Evolutionary conservation across 441 rosid species (phyloP).

Genomic region (Hura crepitans): DNA sequence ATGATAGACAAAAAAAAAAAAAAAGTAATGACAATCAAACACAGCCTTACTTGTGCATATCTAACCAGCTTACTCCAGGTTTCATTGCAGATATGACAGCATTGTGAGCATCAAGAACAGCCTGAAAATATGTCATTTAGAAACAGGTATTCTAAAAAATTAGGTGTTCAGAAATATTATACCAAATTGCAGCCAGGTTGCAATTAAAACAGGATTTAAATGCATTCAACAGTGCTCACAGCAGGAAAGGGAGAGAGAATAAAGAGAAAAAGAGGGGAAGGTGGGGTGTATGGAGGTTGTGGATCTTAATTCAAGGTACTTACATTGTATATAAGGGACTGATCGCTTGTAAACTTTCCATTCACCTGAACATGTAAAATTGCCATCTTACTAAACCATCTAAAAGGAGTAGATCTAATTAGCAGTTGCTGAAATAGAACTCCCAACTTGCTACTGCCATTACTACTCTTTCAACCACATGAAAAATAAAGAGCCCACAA

Average conservation of each 20-base stretch:
- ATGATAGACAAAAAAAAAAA: not conserved
- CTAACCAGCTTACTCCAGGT: slow-evolving; percentile 88
- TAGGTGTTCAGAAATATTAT: slow-evolving; percentile 2
- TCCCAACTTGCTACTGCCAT: not conserved
- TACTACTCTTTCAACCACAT: not conserved
- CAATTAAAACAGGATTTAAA: slow-evolving; percentile 3
- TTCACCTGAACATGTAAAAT: slow-evolving; percentile 56
- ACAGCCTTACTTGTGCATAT: slow-evolving; percentile 85
- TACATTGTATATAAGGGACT: slow-evolving; percentile 78
- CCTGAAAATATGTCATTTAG: slow-evolving; percentile 42
- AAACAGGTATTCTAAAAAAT: slow-evolving; percentile 16
- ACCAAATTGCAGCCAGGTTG: not conserved
- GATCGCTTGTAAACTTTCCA: slow-evolving; percentile 88
- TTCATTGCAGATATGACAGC: slow-evolving; percentile 78
- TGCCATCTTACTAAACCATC: slow-evolving; percentile 1
- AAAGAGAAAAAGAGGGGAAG: not conserved
- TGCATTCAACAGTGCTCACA: not conserved
- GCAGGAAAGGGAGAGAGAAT: not conserved
- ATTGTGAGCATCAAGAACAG: slow-evolving; percentile 83
- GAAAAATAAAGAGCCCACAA: not conserved
- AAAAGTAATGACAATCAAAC: not conserved
- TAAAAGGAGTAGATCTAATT: not conserved
- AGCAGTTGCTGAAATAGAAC: slow-evolving; percentile 1
- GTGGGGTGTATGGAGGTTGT: too few relatives aligned
- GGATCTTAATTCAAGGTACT: slow-evolving; percentile 28